Evolutionary conservation across 495 filamentous ascomycete species (phyloP).

Genomic region (Aspergillus carlsbadensis): DNA sequence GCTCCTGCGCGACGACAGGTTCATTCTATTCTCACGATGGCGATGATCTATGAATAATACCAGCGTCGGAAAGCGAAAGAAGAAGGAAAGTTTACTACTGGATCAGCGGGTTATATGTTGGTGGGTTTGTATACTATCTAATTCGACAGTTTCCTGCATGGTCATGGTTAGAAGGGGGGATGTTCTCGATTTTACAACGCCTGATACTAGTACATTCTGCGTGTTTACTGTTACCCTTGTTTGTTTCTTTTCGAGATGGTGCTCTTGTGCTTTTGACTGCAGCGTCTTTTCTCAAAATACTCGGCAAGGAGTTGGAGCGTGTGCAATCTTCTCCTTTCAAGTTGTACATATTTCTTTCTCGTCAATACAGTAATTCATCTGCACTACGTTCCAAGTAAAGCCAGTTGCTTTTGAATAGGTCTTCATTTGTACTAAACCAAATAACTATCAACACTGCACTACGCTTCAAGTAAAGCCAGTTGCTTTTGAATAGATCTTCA

Average conservation of each 20-base stretch:
- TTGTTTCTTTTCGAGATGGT: background rate
- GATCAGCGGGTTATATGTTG: conserved; percentile 7
- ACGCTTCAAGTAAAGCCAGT: background rate
- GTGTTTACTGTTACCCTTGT: background rate
- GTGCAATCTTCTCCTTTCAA: conserved; percentile 20
- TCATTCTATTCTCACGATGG: conserved; percentile 18
- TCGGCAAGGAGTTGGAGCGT: conserved; percentile 37
- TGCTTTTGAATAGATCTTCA: no score
- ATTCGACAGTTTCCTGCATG: conserved; percentile 4
- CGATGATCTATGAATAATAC: conserved; percentile 21
- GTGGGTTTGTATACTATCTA: conserved; percentile 12
- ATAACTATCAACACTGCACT: background rate
- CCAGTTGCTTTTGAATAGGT: no score
- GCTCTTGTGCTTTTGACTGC: conserved; percentile 14
- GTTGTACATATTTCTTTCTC: conserved; percentile 31
- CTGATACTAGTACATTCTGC: conserved; percentile 8
- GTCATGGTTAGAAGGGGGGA: conserved; percentile 7
- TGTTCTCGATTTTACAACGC: conserved; percentile 6
- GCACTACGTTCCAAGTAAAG: background rate
- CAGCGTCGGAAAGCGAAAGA: conserved; percentile 11
- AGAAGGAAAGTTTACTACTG: conserved; percentile 13
- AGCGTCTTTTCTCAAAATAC: conserved; percentile 22
- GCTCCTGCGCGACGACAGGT: conserved; percentile 14
- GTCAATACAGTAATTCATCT: conserved; percentile 11
- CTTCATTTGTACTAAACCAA: no score